Evolutionary conservation across 2,329 filamentous ascomycete genomes (phyloP), one percentile per base, ranked within the genome.

Genomic region (Colletotrichum cuscutae): DNA sequence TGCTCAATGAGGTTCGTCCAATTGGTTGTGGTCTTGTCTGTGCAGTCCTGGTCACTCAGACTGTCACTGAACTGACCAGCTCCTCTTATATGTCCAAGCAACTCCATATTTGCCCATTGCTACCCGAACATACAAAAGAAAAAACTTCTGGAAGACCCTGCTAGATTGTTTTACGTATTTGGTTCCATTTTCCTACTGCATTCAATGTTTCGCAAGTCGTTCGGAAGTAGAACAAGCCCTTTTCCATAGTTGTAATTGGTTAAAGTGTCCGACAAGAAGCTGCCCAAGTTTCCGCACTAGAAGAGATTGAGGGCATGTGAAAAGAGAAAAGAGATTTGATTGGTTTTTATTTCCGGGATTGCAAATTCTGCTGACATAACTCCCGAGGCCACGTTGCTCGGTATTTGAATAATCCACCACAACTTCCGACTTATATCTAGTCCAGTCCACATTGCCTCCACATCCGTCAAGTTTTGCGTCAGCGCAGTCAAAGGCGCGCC

Each of bases 391-490:
- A 5, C 13, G 15, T 6, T 3, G 9, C 30, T 56, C 49, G 52
- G 49, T n/a, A 37, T 42, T 42, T 52, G 6, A 15, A 32, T 24
- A 19, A 19, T 57, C 46, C 58, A 42, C 26, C 9, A 4, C 30
- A 54, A 65, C 54, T 65, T 58, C 53, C 61, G 67, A 57, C 42
- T 61, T 68, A 68, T 46, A 68, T 49, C 42, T 19, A 49, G 42
- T 49, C 65, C 30, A 30, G 12, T 63, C 32, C 52, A 11, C 52
- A 30, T 30, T 30, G 13, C 24, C 24, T 46, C 24, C 32, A 60
- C 57, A 42, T 13, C 30, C 12, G 24, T 32, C 46, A 62, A 19
- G 19, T 6, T 22, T 19, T 28, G 11, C 15, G 19, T 7, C 26
- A 49, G 19, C 12, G 6, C 19, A 49, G 19, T n/a, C 24, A 62